Base-by-base conservation (phyloP, 345 rosid species). In the Brassica nigra region DNA sequence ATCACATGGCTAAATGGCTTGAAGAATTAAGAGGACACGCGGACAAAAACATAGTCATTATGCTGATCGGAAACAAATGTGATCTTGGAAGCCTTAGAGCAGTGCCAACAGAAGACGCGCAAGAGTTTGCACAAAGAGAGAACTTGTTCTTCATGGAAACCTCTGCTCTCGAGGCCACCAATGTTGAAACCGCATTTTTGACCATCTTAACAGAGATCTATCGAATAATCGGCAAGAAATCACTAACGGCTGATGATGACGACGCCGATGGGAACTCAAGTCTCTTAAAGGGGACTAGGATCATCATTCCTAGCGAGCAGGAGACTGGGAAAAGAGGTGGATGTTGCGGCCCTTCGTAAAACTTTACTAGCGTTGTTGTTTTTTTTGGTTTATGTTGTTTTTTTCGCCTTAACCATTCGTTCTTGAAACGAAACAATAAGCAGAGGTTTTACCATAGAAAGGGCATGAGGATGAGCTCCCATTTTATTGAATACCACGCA, bases 141-240 rank as follows among this genome's bases (percentile, higher is more conserved):
- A 92, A 88, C 78, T 86, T 92, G 20, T 90, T 89, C 88, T 89
- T 89, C 77, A 90, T 88, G 95, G 97, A 92, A 85, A 92, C 97
- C 15, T 92, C 95, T 3, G 92, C 97, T 11, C 90, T 90, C 0
- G 95, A 92, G 82, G 84, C 95, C 37, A 92, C 97, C 8, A 92
- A 92, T 8, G 95, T 92, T 1, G 97, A 90, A 77, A 81, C 92
- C 0, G 93, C 97, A 7, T 92, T 92, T 78, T 73, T 90, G 44
- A 89, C 95, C 0, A 84, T 89, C 23, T 68, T 92, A 73, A 84
- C 95, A 4, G 95, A 92, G 87, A 92, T 90, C 16, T 92, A 90
- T 29, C 78, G 88, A 74, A 86, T 90, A 75, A 89, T 90, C 68
- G 78, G 95, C 88, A 92, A 92, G 88, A 92, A 90, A 81, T 71